Base-by-base conservation (phyloP, 23 red algal genomes). In the Gracilaria domingensis region DNA sequence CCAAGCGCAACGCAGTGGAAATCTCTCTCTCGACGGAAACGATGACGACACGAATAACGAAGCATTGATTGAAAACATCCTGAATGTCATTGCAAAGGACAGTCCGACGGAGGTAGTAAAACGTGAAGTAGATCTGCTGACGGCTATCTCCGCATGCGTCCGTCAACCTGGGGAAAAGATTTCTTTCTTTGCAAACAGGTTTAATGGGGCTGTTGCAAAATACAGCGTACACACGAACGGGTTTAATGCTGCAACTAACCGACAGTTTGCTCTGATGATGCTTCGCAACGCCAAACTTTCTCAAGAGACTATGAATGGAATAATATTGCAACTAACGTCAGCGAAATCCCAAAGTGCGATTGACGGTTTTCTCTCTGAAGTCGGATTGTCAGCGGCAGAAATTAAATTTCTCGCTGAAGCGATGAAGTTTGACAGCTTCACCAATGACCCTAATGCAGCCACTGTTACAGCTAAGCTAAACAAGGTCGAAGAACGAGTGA, bases 241-340 rank as follows among this genome's bases (percentile, higher is more conserved):
- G n/a, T 21, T 86, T 1, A 71, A 34, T 8, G 83, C 55, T 38
- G 29, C 47, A 29, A 25, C 26, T 54, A 56, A 39, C 20, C 71
- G 83, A 30, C 83, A 86, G 30, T 86, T 86, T 45, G 50, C 42
- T 14, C 18, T 53, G 9, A 12, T 74, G 30, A 64, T 86, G 37
- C 18, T 86, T 34, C 61, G 65, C 12, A 86, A 86, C 30, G 64
- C 83, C 6, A 50, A 75, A 4, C 37, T 86, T 28, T 54, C 66
- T 9, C 42, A 65, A 8, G 65, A 86, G n/a, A 86, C 64, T n/a
- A 56, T 86, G 83, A 86, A 86, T 36, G 6, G 40, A n/a, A 7
- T 86, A 7, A 55, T 86, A 34, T 75, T 74, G 32, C 60, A 86
- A 26, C 20, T 75, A 9, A 75, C 69, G 4, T 44, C 69, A 4